Conservation (phyloP, 2,329 filamentous ascomycete species). For the Phialemonium atrogriseum region DNA sequence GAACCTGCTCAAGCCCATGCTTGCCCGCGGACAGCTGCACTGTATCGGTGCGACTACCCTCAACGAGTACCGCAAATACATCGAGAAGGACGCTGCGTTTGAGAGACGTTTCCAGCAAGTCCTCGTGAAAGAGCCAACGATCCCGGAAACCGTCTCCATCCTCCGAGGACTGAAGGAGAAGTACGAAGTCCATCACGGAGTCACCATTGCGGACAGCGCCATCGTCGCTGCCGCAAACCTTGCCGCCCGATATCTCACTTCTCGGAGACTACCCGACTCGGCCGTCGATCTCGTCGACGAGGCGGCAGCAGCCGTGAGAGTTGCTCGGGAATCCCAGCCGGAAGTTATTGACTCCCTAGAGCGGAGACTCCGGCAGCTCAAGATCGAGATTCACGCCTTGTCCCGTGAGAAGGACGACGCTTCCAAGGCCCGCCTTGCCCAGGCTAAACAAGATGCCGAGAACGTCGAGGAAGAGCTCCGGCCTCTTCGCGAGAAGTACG, state of each 20-base stretch:
- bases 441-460: conserved; percentile 82
- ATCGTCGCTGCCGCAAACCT: conserved; percentile 88
- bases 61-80: conserved; percentile 95
- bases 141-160: conserved; percentile 90
- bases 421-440: conserved; percentile 71
- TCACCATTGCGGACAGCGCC: conserved; percentile 89
- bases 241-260: conserved; percentile 87
- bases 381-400: conserved; percentile 95
- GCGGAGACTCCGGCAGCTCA: conserved; percentile 77
- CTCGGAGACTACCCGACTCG: conserved; percentile 85
- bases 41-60: conserved; percentile 97
- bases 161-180: conserved; percentile 97
- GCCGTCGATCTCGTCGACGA: conserved; percentile 96
- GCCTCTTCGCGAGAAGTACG: conserved; percentile 90
- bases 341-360: conserved; percentile 94
- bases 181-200: conserved; percentile 97
- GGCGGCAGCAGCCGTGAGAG: conserved; percentile 90
- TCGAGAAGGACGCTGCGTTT: conserved; percentile 96
- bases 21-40: conserved; percentile 91
- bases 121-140: conserved; percentile 84
- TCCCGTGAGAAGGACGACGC: conserved; percentile 92
- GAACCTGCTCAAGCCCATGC: conserved; percentile 96
- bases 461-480: conserved; percentile 91
- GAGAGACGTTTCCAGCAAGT: conserved; percentile 99
- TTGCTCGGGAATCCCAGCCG: conserved; percentile 91